These are phyloP conservation scores for Phlebiopsis gigantea DNA, from an alignment of 768 basidiomycete genomes.

Conservation along the genomic window DNA sequence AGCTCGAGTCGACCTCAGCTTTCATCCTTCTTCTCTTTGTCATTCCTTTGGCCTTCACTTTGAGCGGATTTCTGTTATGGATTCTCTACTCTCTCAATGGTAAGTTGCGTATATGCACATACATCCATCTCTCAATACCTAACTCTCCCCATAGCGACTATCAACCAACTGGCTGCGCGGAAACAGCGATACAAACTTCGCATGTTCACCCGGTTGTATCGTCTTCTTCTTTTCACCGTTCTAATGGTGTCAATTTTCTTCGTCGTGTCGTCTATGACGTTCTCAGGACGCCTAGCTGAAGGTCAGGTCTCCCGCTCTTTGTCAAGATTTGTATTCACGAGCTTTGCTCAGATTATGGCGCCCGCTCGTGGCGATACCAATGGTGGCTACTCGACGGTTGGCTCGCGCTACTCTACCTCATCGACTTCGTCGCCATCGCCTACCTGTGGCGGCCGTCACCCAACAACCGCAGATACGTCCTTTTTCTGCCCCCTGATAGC, in stretches of 20 bases:
- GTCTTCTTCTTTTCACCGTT: conserved; percentile 79
- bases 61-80: conserved; percentile 96
- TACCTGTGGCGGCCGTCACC: conserved; percentile 93
- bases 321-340: not conserved
- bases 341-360: conserved; percentile 70
- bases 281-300: conserved; percentile 89
- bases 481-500: not conserved
- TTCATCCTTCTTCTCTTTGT: conserved; percentile 84
- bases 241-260: conserved; percentile 85
- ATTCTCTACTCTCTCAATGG: conserved; percentile 89
- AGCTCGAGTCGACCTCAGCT: conserved; percentile 86
- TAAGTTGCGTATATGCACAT: conserved; percentile 26
- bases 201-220: conserved; percentile 87
- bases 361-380: conserved; percentile 81
- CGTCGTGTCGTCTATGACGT: conserved; percentile 84
- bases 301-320: conserved; percentile 37
- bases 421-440: conserved; percentile 73
- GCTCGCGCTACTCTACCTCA: conserved; percentile 82
- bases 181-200: conserved; percentile 82
- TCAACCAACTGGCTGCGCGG: conserved; percentile 75
- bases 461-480: conserved; percentile 78
- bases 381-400: conserved; percentile 99
- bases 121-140: not conserved
- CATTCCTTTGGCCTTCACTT: conserved; percentile 88
- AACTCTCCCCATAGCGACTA: conserved; percentile 56